Percentiles rank a stretch among this genome's conserved stretches.
These are phyloP conservation scores for Haematococcus sp. DNA, from an alignment of 139 green algal genomes.

Conservation along the genomic window DNA sequence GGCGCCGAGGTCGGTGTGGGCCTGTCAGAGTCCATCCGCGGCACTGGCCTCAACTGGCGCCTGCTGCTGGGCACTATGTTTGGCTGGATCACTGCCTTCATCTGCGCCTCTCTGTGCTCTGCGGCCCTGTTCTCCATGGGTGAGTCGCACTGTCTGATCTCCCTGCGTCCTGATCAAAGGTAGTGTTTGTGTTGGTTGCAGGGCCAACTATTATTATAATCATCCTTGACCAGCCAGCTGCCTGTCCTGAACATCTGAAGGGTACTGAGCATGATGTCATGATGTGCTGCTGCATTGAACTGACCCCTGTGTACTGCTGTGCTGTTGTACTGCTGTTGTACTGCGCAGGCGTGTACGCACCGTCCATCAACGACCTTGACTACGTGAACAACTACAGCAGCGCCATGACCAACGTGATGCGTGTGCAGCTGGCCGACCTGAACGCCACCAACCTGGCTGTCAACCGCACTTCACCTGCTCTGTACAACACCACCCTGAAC, in stretches of 20 bases:
- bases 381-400: background rate
- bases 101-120: background rate
- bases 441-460: background rate
- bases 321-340: too few relatives aligned
- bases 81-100: conserved; percentile 4
- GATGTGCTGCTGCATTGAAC: too few relatives aligned
- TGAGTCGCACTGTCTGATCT: too few relatives aligned
- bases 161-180: too few relatives aligned
- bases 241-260: too few relatives aligned
- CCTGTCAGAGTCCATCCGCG: background rate
- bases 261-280: too few relatives aligned
- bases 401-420: conserved; percentile 9
- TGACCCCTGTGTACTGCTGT: too few relatives aligned
- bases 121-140: background rate
- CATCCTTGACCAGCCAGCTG: too few relatives aligned
- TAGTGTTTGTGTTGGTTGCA: too few relatives aligned
- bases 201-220: too few relatives aligned
- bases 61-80: background rate
- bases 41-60: background rate
- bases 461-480: background rate
- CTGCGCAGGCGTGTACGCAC: conserved; percentile 6
- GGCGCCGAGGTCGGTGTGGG: conserved; percentile 1
- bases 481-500: background rate
- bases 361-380: background rate
- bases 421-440: background rate